Base-by-base conservation (phyloP, 345 rosid species). In the Moricandia moricandioides region DNA sequence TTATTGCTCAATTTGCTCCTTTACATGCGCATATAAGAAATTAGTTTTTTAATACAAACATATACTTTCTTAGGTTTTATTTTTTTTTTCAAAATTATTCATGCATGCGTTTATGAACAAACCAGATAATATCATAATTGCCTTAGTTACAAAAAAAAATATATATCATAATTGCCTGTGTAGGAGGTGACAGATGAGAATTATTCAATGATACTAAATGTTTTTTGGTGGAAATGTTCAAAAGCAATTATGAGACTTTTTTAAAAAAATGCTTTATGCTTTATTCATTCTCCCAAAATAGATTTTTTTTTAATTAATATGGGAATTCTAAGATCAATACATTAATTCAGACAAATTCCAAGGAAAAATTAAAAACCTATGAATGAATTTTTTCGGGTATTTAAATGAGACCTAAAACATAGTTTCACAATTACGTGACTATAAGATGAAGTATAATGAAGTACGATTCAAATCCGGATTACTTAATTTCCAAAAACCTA, bases 131-230 rank as follows among this genome's bases (percentile, higher is more conserved):
- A 37, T 37, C 12, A 37, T 29, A 68, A 62, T 69, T 63, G 39
- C 8, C 61, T 77, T n/a, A n/a, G n/a, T n/a, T n/a, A n/a, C n/a
- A n/a, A n/a, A n/a, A n/a, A n/a, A n/a, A n/a, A n/a, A n/a, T n/a
- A n/a, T n/a, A 39, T 37, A 37, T 37, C 12, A 37, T 29, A 68
- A 62, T 69, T 63, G 39, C 8, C 61, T 77, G 70, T 13, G n/a
- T 39, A 64, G 58, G 76, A 64, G 67, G 76, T 70, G 76, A 70
- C 62, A 39, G 43, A 56, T 57, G 71, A 70, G 67, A 56, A 55
- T 21, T 45, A 34, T 59, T 60, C 52, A 49, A 7, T 45, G 52
- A 45, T n/a, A n/a, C 17, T 45, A 45, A n/a, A 45, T 45, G 17
- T 13, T 10, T 11, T 45, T n/a, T 45, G 52, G 7, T 45, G 52